Base-by-base conservation (phyloP, 208 protist species). In the Acanthamoeba divionensis region DNA sequence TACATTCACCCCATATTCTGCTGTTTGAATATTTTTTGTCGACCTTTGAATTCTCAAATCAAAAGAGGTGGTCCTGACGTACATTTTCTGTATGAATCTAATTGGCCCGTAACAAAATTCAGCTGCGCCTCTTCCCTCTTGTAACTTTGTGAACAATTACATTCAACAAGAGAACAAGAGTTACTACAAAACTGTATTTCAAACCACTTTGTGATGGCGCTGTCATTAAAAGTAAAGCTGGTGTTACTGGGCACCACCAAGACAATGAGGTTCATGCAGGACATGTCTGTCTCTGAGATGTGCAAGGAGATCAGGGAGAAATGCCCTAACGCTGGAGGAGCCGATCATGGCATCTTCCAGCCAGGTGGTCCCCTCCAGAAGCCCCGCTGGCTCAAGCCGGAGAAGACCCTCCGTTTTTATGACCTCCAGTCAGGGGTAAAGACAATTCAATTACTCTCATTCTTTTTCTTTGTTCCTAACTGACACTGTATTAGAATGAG, bases 331-430 rank as follows among this genome's bases (percentile, higher is more conserved):
- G 85, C 65, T 2, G 85, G 85, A 4, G 85, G 85, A 2, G 24
- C 8, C 24, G 85, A 90, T n/a, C 85, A 90, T 13, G 52, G 55
- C 65, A 52, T 90, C 62, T 90, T 90, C 50, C 85, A 79, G 50
- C 80, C 80, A 7, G 85, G 65, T 15, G 54, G 38, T n/a, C n/a
- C 36, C 33, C 50, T 57, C 6, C 60, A 89, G 60, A 89, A 89
- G 24, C 80, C 80, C 0, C 62, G 80, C 2, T 96, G 94, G 94
- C 91, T 96, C 10, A 31, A 89, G 26, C 26, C 57, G 12, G 90
- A 92, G 6, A 90, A 90, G 57, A 95, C 95, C 12, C 71, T 96
- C 3, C 38, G 71, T 31, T 95, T 94, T 80, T 96, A 96, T 60
- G 94, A 96, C 60, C 62, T 96, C 24, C 90, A 93, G 29, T 48